A percentile compares a stretch with the other conserved stretches of the same genome.
These are phyloP conservation scores for Mycena epipterygia DNA, from an alignment of 768 basidiomycete species.

Conservation along the genomic window DNA sequence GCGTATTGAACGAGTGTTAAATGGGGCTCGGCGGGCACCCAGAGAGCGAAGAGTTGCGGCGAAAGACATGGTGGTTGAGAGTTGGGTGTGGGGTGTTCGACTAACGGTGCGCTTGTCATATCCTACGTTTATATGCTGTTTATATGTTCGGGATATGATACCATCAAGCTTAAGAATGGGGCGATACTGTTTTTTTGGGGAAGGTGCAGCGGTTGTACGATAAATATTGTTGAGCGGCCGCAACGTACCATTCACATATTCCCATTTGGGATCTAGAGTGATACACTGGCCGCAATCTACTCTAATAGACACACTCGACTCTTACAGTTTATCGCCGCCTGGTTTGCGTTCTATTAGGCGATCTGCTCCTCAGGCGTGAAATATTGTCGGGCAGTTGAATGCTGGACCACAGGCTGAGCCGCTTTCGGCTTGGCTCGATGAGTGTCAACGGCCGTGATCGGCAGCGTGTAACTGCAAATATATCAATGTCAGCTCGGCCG, in stretches of 20 bases:
- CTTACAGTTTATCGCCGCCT: not conserved
- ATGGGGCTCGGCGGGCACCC: conserved; percentile 18
- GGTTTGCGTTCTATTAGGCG: conserved; percentile 15
- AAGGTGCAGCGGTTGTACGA: not conserved
- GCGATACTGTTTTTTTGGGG: conserved; percentile 25
- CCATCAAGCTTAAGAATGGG: conserved; percentile 24
- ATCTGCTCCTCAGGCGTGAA: conserved; percentile 45
- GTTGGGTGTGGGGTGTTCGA: not conserved
- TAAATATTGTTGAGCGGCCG: conserved; percentile 12
- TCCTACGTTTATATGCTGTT: not conserved
- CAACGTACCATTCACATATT: not conserved
- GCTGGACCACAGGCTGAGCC: conserved; percentile 48
- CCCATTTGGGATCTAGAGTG: conserved; percentile 20
- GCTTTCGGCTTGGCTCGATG: conserved; percentile 78
- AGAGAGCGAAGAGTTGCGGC: conserved; percentile 27
- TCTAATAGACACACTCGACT: conserved; percentile 17
- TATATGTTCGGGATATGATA: no score
- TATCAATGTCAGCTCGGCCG: conserved; percentile 13
- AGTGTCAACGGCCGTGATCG: conserved; percentile 95
- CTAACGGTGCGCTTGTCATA: not conserved
- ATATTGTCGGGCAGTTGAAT: conserved; percentile 59
- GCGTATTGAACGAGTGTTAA: conserved; percentile 29
- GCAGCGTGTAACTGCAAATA: conserved; percentile 79
- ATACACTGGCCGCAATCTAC: not conserved
- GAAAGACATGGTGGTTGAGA: conserved; percentile 8